Percentiles rank a stretch among this genome's conserved stretches.
Evolutionary conservation across 164 flowering plant species (phyloP).

Genomic region (Brasenia schreberi): DNA sequence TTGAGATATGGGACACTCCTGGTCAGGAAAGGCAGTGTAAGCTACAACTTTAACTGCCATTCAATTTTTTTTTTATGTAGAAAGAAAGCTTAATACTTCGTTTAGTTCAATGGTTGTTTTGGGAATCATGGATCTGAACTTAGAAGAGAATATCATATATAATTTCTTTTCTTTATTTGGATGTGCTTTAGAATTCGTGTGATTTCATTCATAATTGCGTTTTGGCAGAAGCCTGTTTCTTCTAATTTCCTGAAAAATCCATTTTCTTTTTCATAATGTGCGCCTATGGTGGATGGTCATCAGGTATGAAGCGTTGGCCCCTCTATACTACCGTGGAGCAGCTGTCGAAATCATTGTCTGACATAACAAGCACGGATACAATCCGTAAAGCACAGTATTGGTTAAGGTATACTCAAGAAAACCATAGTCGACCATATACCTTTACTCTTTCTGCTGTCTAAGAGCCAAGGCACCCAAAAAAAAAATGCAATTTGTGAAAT

Average conservation of each 20-base stretch:
- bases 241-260: too few relatives aligned
- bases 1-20: slow-evolving; percentile 99
- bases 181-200: too few relatives aligned
- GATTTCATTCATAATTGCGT: neutral
- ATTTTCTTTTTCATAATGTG: too few relatives aligned
- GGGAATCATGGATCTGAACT: too few relatives aligned
- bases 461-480: too few relatives aligned
- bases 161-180: too few relatives aligned
- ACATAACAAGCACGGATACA: slow-evolving; percentile 83
- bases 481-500: too few relatives aligned
- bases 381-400: slow-evolving; percentile 90
- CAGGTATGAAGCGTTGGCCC: slow-evolving; percentile 97
- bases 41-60: neutral
- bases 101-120: neutral
- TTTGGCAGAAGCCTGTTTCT: neutral
- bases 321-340: slow-evolving; percentile 96
- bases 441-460: too few relatives aligned
- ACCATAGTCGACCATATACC: neutral
- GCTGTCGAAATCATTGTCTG: slow-evolving; percentile 93
- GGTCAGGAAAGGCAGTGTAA: slow-evolving; percentile 90
- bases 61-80: neutral
- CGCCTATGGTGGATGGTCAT: slow-evolving; percentile 1
- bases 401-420: slow-evolving; percentile 52
- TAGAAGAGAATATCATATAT: too few relatives aligned
- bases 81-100: neutral